Base-by-base conservation (phyloP, 2,329 filamentous ascomycete species). In the Penicillium expansum region DNA sequence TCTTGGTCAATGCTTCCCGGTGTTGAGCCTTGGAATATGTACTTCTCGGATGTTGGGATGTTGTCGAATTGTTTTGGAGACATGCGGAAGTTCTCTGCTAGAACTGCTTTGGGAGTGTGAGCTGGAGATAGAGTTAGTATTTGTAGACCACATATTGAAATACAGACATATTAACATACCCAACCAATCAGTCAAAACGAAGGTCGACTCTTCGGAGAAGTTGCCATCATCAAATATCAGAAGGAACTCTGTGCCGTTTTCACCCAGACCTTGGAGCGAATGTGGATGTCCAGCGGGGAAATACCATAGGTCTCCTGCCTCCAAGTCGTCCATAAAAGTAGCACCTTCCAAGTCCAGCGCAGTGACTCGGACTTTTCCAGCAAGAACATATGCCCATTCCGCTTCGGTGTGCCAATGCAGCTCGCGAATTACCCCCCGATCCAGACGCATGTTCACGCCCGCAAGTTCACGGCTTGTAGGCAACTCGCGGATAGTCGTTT, bases 401-500 rank as follows among this genome's bases (percentile, higher is more conserved):
- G 87, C 88, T 70, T 90, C 86, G 65, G 89, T 90, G 77, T 92
- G 89, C 89, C 89, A 92, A 69, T 92, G 89, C 9, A 92, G 79
- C 71, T 92, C 89, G 29, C 89, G 86, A 64, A 90, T 90, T 32
- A 87, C 88, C 35, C 88, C 87, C 61, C 84, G 76, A 38, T 87
- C 88, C 3, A 92, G 83, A 11, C 88, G 83, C 89, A 92, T 92
- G 71, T 92, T 90, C 53, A 91, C 89, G 39, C 86, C 85, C 2
- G 89, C 89, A 43, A 92, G 81, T 69, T 91, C 86, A n/a, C 84
- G 82, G 32, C 71, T 73, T 9, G 66, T 67, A 1, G 70, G 70
- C 1, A 75, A 59, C 54, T 75, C 72, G 18, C 70, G 63, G 52
- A 73, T 66, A 4, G 72, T 74, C 0, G 88, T 91, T 72, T 91